phyloP scores from a whole-genome alignment of 2,329 filamentous ascomycete species.

The Knufia petricola region DNA sequence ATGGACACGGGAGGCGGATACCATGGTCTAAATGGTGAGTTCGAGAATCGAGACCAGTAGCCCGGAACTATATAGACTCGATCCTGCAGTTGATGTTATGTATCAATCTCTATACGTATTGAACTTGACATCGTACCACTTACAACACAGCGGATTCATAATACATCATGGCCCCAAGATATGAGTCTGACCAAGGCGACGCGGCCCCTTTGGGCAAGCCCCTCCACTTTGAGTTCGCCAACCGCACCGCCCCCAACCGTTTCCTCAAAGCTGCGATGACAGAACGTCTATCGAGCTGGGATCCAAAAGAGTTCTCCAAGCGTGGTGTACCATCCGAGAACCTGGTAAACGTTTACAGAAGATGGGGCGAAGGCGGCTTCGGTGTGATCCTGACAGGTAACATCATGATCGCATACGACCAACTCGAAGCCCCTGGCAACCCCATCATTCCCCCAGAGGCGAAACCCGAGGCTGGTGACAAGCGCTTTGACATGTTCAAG shows the following conservation, averaged over 20 bases:
- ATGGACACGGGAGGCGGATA: no score
- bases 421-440: constrained; percentile 50
- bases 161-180: constrained; percentile 2
- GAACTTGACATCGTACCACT: background rate
- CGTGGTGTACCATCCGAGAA: constrained; percentile 47
- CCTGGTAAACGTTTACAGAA: constrained; percentile 48
- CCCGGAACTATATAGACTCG: background rate
- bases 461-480: constrained; percentile 37
- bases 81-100: background rate
- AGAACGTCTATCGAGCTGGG: constrained; percentile 55
- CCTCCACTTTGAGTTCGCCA: constrained; percentile 43
- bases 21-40: no score
- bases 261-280: constrained; percentile 61
- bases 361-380: constrained; percentile 51
- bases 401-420: constrained; percentile 53
- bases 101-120: background rate
- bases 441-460: constrained; percentile 48
- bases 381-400: constrained; percentile 55
- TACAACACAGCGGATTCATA: background rate
- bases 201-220: constrained; percentile 37
- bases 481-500: constrained; percentile 52
- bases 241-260: constrained; percentile 50
- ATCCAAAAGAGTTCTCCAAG: constrained; percentile 41
- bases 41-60: background rate
- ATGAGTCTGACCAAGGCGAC: constrained; percentile 1